Base-by-base conservation (phyloP, 1,284 basidiomycete species). In the Acaromyces ingoldii region DNA sequence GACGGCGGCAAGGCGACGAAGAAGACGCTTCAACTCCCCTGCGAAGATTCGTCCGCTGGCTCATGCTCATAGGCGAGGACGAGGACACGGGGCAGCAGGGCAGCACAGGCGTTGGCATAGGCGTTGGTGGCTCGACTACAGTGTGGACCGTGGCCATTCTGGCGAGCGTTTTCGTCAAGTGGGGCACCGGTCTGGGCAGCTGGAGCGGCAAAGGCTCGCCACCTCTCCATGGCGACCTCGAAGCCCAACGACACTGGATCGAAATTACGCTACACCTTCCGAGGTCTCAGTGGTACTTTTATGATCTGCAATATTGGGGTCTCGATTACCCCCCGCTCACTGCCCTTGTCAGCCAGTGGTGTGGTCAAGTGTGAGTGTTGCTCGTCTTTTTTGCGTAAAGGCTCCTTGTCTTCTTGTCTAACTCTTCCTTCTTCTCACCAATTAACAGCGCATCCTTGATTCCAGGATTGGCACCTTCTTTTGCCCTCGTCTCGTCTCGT, bases 211-310 rank as follows among this genome's bases (percentile, higher is more conserved):
- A 82, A 54, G 79, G 74, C 15, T 82, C 81, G 2, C 85, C 88
- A 0, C 90, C 90, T 0, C 84, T 91, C 83, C 87, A 82, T 59
- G 91, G 91, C 15, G 91, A 95, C 76, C 90, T 89, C 64, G 91
- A 95, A 76, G 91, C 91, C 0, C 91, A 93, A 70, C 80, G 91
- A 47, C 90, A 93, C 76, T 93, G 90, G 91, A 88, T 92, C 84
- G 89, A 92, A 65, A 76, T 93, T 38, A 89, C 89, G 0, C 77
- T 83, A 28, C 85, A 90, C 67, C 78, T 90, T 3, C 88, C 88
- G 0, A 67, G 82, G 24, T 79, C 78, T 7, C 76, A 85, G 63
- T 93, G 91, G 91, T 93, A 93, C 76, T 84, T 78, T 1, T 88
- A 91, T 75, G 88, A 92, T 66, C 79, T 89, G 29, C 82, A 82